Percentiles rank a stretch among this genome's conserved stretches.
phyloP scores from a whole-genome alignment of 805 yeast genomes.

The Metschnikowia gelsemii region DNA sequence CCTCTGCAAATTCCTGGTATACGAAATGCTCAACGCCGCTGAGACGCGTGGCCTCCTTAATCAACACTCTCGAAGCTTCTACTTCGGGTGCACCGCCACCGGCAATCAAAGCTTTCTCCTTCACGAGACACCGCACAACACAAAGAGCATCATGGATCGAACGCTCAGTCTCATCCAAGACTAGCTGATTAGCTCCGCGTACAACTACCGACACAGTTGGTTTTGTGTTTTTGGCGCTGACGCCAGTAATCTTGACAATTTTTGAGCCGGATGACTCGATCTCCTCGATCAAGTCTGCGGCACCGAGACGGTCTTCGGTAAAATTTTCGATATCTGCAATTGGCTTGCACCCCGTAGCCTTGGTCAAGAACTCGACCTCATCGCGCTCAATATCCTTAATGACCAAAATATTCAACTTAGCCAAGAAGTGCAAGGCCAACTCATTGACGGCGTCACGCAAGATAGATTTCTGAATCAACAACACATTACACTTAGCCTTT shows the following conservation, averaged over 20 bases:
- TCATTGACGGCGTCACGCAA: slow-evolving; percentile 94
- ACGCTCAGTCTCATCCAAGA: slow-evolving; percentile 95
- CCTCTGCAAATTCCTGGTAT: slow-evolving; percentile 88
- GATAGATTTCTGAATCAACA: slow-evolving; percentile 88
- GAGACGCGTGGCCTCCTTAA: slow-evolving; percentile 66
- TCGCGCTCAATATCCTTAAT: slow-evolving; percentile 95
- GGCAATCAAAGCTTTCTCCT: slow-evolving; percentile 86
- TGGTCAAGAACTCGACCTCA: slow-evolving; percentile 85
- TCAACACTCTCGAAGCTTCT: slow-evolving; percentile 74
- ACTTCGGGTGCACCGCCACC: slow-evolving; percentile 99
- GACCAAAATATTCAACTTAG: slow-evolving; percentile 91
- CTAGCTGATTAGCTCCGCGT: slow-evolving; percentile 90
- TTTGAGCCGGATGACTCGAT: slow-evolving; percentile 85
- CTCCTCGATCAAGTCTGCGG: slow-evolving; percentile 92
- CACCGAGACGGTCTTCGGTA: slow-evolving; percentile 88
- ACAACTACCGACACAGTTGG: slow-evolving; percentile 87
- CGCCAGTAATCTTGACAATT: slow-evolving; percentile 84
- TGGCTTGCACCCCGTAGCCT: slow-evolving; percentile 90
- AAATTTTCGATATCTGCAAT: slow-evolving; percentile 93
- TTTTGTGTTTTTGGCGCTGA: slow-evolving; percentile 49
- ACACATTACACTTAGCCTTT: slow-evolving; percentile 92
- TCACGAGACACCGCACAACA: slow-evolving; percentile 84
- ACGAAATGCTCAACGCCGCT: slow-evolving; percentile 89
- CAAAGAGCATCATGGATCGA: slow-evolving; percentile 97
- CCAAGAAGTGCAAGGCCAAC: slow-evolving; percentile 87